Conservation (phyloP, 805 yeast species). For the Saccharomyces cerevisiae region DNA sequence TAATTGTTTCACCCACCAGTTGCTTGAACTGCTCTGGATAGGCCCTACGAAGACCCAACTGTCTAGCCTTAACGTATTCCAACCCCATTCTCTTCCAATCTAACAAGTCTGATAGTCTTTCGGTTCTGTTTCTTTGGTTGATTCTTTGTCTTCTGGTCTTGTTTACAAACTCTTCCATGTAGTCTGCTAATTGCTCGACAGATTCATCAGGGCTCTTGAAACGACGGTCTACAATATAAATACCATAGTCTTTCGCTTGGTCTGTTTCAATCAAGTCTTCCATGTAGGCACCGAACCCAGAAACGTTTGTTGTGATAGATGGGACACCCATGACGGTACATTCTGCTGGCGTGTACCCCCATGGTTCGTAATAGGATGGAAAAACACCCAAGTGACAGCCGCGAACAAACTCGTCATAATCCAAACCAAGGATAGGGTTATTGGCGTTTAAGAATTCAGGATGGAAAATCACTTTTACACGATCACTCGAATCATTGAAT, state of each 20-base stretch:
- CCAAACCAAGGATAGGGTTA: slow-evolving; percentile 86
- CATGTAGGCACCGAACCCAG: slow-evolving; percentile 98
- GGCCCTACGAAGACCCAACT: slow-evolving; percentile 83
- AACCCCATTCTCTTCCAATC: slow-evolving; percentile 99
- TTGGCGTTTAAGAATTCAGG: slow-evolving; percentile 94
- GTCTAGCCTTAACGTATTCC: slow-evolving; percentile 94
- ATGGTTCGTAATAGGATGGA: slow-evolving; percentile 97
- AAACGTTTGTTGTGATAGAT: slow-evolving; percentile 87
- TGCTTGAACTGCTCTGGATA: slow-evolving; percentile 73
- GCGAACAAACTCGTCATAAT: slow-evolving; percentile 94
- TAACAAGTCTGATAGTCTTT: slow-evolving; percentile 79
- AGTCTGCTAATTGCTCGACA: slow-evolving; percentile 78
- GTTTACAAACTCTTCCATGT: slow-evolving; percentile 80
- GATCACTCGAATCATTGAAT: slow-evolving; percentile 81
- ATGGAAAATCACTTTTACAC: slow-evolving; percentile 93
- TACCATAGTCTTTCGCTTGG: slow-evolving; percentile 84
- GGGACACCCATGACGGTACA: slow-evolving; percentile 99
- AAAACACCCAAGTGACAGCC: slow-evolving; percentile 97
- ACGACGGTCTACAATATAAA: slow-evolving; percentile 92
- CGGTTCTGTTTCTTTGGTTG: slow-evolving; percentile 95
- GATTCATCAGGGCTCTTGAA: slow-evolving; percentile 88
- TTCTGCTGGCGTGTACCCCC: slow-evolving; percentile 99
- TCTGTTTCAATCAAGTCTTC: slow-evolving; percentile 87
- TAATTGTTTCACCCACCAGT: slow-evolving; percentile 26
- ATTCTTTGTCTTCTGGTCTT: slow-evolving; percentile 97